phyloP scores from a whole-genome alignment of 331 rosid species.

The Rosa hybrid region DNA sequence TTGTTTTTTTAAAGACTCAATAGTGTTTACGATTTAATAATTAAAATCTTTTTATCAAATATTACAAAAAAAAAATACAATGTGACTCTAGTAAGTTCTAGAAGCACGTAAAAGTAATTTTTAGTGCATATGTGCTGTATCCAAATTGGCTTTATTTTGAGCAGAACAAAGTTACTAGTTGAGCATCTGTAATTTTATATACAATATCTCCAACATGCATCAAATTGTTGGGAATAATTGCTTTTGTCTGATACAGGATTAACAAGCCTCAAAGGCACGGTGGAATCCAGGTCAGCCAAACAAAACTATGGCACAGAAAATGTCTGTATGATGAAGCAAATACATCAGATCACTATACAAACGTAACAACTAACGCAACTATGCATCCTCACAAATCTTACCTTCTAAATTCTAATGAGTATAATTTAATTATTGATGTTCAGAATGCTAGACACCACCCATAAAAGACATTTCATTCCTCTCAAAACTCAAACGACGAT shows the following conservation, averaged over 20 bases:
- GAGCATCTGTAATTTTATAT: neutral
- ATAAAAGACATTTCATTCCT: neutral
- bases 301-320: neutral
- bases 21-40: too few species aligned
- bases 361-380: neutral
- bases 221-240: neutral
- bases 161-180: neutral
- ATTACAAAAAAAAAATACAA: too few species aligned
- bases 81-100: too few species aligned
- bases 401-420: constrained; percentile 18
- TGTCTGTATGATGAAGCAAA: neutral
- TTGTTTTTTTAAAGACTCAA: too few species aligned
- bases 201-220: neutral
- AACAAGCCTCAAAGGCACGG: neutral
- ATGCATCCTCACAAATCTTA: neutral
- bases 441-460: neutral
- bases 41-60: too few species aligned
- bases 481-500: neutral
- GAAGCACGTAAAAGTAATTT: too few species aligned
- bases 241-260: neutral
- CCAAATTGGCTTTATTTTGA: neutral
- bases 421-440: neutral
- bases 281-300: neutral
- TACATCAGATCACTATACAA: neutral
- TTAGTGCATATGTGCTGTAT: too few species aligned